Base-by-base conservation (phyloP, 805 yeast genomes). In the Alloascoidea hylecoeti region DNA sequence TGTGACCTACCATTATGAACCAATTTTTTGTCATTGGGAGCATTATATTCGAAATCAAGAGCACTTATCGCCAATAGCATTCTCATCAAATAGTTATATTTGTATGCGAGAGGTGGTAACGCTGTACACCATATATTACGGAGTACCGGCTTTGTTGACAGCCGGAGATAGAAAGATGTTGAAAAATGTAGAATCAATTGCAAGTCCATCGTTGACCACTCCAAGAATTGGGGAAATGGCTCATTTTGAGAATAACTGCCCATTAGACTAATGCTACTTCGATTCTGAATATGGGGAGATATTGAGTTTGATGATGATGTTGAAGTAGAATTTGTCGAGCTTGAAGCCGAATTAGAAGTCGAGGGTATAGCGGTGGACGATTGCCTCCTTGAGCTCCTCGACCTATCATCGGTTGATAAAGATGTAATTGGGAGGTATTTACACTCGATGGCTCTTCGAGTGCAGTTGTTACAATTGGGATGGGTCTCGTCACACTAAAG, bases 401-500 rank as follows among this genome's bases (percentile, higher is more conserved):
- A n/a, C n/a, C n/a, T n/a, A n/a, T n/a, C n/a, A n/a, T n/a, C n/a
- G n/a, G n/a, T n/a, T n/a, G n/a, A n/a, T n/a, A n/a, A n/a, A n/a
- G n/a, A n/a, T n/a, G n/a, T n/a, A n/a, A n/a, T n/a, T n/a, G n/a
- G n/a, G n/a, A n/a, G n/a, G n/a, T 23, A 23, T 9, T 9, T 23
- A n/a, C 30, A 23, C n/a, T 23, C n/a, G 30, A 23, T 23, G 9
- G 9, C n/a, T n/a, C 30, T 9, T n/a, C 30, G 30, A 9, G n/a
- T n/a, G n/a, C 30, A 23, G 30, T 23, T 23, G n/a, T 23, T 23
- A 23, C 30, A 23, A 23, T n/a, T 23, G 13, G 30, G 30, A 23
- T 23, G 30, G n/a, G 30, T 23, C n/a, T 23, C 30, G n/a, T 23
- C 30, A n/a, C 30, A 23, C 30, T 23, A 9, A 23, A 23, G n/a